phyloP scores from a whole-genome alignment of 2,329 filamentous ascomycete genomes.

The Trichoderma guizhouense region DNA sequence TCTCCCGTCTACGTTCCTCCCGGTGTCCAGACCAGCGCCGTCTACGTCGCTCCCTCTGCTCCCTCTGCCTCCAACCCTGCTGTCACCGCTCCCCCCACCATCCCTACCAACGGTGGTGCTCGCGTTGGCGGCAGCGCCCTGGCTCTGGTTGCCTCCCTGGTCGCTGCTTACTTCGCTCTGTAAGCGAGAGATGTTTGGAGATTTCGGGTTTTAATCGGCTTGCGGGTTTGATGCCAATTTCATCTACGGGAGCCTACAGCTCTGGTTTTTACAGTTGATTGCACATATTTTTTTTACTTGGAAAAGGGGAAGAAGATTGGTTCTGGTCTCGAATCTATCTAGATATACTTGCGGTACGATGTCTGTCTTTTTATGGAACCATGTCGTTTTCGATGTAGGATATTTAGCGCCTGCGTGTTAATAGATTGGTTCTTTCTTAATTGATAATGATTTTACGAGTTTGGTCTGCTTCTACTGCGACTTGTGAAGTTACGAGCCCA shows the following conservation, averaged over 20 bases:
- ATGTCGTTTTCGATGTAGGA: constrained; percentile 19
- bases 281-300: constrained; percentile 31
- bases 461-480: not conserved
- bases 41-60: constrained; percentile 25
- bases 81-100: constrained; percentile 24
- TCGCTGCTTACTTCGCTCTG: constrained; percentile 42
- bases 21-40: constrained; percentile 21
- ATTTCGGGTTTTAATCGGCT: not conserved
- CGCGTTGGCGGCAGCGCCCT: constrained; percentile 38
- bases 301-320: constrained; percentile 23
- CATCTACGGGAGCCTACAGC: not conserved
- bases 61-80: constrained; percentile 23
- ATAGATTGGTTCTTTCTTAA: constrained; percentile 18
- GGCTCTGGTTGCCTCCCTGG: constrained; percentile 39
- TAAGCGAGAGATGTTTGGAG: constrained; percentile 30
- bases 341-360: constrained; percentile 1
- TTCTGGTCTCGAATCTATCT: constrained; percentile 12
- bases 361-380: constrained; percentile 8
- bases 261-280: constrained; percentile 20
- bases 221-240: constrained; percentile 20
- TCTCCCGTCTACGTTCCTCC: constrained; percentile 25
- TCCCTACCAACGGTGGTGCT: constrained; percentile 27
- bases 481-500: not conserved
- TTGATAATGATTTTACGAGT: constrained; percentile 15
- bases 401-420: constrained; percentile 16